A percentile compares a stretch with the other conserved stretches of the same genome.
phyloP scores from a whole-genome alignment of 2,329 filamentous ascomycete species.

The Penicillium sp. region DNA sequence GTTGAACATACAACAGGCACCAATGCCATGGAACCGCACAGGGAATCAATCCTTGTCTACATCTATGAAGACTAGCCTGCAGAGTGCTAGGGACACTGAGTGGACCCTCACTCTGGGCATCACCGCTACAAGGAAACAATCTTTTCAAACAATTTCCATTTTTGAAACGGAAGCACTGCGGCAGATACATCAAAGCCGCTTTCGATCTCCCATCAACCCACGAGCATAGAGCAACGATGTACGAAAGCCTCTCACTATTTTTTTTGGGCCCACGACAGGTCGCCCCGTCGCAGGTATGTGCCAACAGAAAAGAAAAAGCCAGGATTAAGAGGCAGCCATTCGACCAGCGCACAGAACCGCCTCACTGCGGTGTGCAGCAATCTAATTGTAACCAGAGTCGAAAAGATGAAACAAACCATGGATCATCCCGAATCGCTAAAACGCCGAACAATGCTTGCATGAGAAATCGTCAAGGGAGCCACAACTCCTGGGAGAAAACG shows the following conservation, averaged over 20 bases:
- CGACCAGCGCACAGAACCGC: constrained; percentile 47
- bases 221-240: constrained; percentile 14
- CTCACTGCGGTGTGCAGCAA: constrained; percentile 44
- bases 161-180: constrained; percentile 20
- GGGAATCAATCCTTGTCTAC: not conserved
- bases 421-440: constrained; percentile 44
- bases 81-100: not conserved
- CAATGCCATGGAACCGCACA: not conserved
- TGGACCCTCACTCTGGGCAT: not conserved
- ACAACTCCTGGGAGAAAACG: constrained; percentile 8
- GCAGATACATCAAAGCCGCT: constrained; percentile 14
- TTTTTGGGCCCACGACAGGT: constrained; percentile 27
- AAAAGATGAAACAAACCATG: constrained; percentile 28
- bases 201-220: constrained; percentile 13
- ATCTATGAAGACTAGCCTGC: not conserved
- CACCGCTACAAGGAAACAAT: not conserved
- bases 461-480: constrained; percentile 37
- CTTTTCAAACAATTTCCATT: constrained; percentile 15
- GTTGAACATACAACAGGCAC: not conserved
- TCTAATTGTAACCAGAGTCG: constrained; percentile 39
- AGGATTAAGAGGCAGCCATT: constrained; percentile 44
- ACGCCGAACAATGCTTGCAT: constrained; percentile 49
- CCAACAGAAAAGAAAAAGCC: constrained; percentile 21
- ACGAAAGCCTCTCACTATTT: constrained; percentile 22
- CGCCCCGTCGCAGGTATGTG: constrained; percentile 25